phyloP scores from a whole-genome alignment of 78 protist species.

The slime mould (Dictyostelium discoideum) region dicty_2.7 NC_007090.3:2670001-2670500 shows the following conservation, averaged over 20 bases:
- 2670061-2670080: conserved; percentile 51
- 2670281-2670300: conserved; percentile 19
- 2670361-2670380: background rate
- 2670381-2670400: background rate
- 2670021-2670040: conserved; percentile 58
- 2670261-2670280: conserved; percentile 42
- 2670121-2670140: background rate
- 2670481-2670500: background rate
- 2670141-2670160: background rate
- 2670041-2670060: conserved; percentile 57
- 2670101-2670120: conserved; percentile 33
- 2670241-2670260: conserved; percentile 77
- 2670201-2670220: background rate
- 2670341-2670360: background rate
- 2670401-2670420: background rate
- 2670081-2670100: conserved; percentile 61
- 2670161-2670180: background rate
- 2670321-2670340: background rate
- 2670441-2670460: background rate
- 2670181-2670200: background rate
- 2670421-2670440: background rate
- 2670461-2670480: background rate
- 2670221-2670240: conserved; percentile 74
- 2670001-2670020: conserved; percentile 58
- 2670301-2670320: conserved; percentile 26